Conservation (phyloP, 768 basidiomycete species). For the Coprinopsis strossmayeri region DNA sequence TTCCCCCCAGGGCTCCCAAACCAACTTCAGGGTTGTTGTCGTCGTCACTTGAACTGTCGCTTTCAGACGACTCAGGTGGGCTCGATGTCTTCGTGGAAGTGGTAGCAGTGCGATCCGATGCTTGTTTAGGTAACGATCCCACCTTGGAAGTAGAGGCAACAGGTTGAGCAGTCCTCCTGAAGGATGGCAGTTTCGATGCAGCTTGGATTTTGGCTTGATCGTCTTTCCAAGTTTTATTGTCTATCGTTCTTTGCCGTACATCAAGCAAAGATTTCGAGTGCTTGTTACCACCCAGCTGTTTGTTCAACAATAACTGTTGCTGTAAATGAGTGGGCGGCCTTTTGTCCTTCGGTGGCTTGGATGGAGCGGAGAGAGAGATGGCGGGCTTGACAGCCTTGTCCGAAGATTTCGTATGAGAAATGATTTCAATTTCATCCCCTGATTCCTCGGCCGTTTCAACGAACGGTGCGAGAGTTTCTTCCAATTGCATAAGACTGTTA, state of each 20-base stretch:
- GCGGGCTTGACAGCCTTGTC: slow-evolving; percentile 1
- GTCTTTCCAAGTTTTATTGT: neutral
- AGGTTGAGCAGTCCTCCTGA: neutral
- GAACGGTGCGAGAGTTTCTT: slow-evolving; percentile 62
- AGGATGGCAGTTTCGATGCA: neutral
- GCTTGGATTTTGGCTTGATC: slow-evolving; percentile 1
- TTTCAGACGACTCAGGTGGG: slow-evolving; percentile 24
- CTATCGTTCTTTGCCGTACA: neutral
- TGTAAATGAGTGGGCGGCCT: slow-evolving; percentile 7
- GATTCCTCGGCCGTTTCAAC: slow-evolving; percentile 36
- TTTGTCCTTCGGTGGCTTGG: slow-evolving; percentile 4
- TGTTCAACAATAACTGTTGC: neutral
- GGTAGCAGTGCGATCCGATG: neutral
- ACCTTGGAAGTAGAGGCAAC: neutral
- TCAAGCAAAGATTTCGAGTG: neutral
- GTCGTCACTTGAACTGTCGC: slow-evolving; percentile 26
- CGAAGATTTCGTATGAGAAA: slow-evolving; percentile 28
- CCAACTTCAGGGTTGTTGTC: slow-evolving; percentile 31
- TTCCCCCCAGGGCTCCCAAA: slow-evolving; percentile 44
- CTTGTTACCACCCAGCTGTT: neutral
- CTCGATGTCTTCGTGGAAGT: neutral
- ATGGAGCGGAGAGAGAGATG: too few species aligned
- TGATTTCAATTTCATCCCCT: slow-evolving; percentile 54
- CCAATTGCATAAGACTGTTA: slow-evolving; percentile 56
- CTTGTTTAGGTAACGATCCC: neutral